Evolutionary conservation across 2,329 filamentous ascomycete genomes (phyloP).

Genomic region (Pseudogymnoascus sp.): DNA sequence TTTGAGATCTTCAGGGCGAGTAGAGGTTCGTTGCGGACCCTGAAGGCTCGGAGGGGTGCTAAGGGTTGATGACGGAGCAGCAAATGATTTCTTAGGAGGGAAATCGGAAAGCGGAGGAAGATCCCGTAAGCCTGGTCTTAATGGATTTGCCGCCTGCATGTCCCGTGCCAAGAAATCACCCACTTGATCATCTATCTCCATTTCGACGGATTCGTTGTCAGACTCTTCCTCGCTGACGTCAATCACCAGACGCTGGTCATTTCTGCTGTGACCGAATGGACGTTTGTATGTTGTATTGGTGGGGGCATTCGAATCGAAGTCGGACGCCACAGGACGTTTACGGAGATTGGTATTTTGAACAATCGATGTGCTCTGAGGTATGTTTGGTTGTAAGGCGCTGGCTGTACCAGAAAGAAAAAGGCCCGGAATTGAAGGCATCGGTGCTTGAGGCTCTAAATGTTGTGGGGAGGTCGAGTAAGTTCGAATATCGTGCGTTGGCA

Average conservation of each 20-base stretch:
- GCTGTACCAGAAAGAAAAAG: slow-evolving; percentile 27
- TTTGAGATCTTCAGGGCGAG: slow-evolving; percentile 35
- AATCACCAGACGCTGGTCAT: slow-evolving; percentile 65
- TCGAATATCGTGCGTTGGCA: not conserved
- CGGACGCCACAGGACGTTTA: slow-evolving; percentile 62
- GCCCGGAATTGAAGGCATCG: slow-evolving; percentile 30
- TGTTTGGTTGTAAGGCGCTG: not conserved
- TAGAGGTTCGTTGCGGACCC: slow-evolving; percentile 14
- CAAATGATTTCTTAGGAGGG: slow-evolving; percentile 23
- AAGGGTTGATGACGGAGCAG: slow-evolving; percentile 18
- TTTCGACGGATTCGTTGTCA: slow-evolving; percentile 56
- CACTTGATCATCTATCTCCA: slow-evolving; percentile 55
- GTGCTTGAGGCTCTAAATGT: slow-evolving; percentile 11
- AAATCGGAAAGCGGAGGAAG: slow-evolving; percentile 40
- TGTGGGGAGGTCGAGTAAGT: not conserved
- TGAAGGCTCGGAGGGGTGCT: slow-evolving; percentile 21
- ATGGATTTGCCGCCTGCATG: slow-evolving; percentile 33
- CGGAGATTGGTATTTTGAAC: slow-evolving; percentile 14
- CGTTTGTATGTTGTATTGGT: slow-evolving; percentile 38
- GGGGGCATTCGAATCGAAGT: slow-evolving; percentile 54
- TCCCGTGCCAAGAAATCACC: slow-evolving; percentile 26
- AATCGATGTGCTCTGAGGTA: slow-evolving; percentile 5
- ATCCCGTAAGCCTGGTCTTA: slow-evolving; percentile 28
- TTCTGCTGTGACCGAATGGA: slow-evolving; percentile 52
- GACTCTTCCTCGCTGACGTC: slow-evolving; percentile 69